These are phyloP conservation scores for Aspergillus aculeatus DNA, from an alignment of 2,329 filamentous ascomycete genomes.

Conservation along the genomic window DNA sequence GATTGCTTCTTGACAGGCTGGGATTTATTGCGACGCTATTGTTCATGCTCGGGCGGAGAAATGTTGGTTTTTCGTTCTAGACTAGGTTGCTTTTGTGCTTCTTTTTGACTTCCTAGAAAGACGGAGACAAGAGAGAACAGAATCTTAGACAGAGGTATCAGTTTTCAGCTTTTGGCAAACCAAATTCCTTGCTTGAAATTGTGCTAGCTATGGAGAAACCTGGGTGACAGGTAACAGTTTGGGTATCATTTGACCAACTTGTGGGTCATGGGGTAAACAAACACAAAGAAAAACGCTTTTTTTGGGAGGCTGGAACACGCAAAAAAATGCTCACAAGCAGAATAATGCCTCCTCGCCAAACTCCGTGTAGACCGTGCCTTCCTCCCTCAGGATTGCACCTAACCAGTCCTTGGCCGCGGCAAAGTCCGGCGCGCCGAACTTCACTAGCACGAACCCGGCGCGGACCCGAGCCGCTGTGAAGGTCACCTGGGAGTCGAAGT, in stretches of 20 bases:
- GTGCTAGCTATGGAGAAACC: neutral
- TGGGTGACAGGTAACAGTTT: neutral
- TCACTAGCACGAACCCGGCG: conserved; percentile 77
- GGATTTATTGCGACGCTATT: no score
- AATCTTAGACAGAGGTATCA: neutral
- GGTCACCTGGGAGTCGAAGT: conserved; percentile 55
- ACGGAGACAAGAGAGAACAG: neutral
- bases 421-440: conserved; percentile 79
- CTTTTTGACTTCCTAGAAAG: neutral
- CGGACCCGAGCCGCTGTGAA: conserved; percentile 82
- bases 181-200: neutral
- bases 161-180: neutral
- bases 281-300: conserved; percentile 1
- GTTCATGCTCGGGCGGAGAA: no score
- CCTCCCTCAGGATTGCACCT: conserved; percentile 67
- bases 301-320: neutral
- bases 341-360: conserved; percentile 82
- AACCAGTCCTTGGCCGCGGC: conserved; percentile 82
- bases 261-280: neutral
- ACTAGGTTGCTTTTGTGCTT: neutral
- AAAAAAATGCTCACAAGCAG: conserved; percentile 55
- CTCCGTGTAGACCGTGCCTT: conserved; percentile 66
- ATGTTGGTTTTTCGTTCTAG: neutral
- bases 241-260: neutral
- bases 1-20: no score